Percentiles rank a stretch among this genome's conserved stretches.
Evolutionary conservation across 179 eudicot genomes (phyloP).

Genomic region (Gypsophila paniculata): DNA sequence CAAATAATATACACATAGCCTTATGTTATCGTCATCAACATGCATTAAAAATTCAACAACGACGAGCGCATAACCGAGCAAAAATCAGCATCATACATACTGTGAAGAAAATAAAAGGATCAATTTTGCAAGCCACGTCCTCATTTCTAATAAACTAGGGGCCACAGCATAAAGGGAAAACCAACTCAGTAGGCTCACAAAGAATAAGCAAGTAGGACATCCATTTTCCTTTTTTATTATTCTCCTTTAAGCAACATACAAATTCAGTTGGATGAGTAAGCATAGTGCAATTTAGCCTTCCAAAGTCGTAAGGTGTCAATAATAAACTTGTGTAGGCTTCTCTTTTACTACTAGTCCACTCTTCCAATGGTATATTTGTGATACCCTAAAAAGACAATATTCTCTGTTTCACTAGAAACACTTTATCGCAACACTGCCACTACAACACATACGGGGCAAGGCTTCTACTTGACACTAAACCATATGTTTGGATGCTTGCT

Average conservation of each 20-base stretch:
- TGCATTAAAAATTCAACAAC: neutral
- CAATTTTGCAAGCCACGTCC: neutral
- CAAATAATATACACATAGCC: neutral
- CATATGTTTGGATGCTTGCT: neutral
- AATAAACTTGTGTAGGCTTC: neutral
- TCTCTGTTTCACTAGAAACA: neutral
- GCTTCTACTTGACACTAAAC: neutral
- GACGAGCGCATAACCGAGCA: neutral
- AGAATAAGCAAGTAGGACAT: neutral
- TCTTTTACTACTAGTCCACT: neutral
- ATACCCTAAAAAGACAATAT: neutral
- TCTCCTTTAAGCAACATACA: neutral
- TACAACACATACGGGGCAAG: neutral
- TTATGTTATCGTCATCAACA: neutral
- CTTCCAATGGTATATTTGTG: neutral
- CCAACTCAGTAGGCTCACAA: neutral
- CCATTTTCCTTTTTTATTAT: neutral
- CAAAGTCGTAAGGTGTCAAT: neutral
- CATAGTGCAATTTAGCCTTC: neutral
- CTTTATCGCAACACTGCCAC: neutral
- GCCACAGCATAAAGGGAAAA: neutral
- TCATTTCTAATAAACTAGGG: slow-evolving; percentile 1
- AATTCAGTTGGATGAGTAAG: neutral
- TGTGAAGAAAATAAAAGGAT: neutral
- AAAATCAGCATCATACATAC: neutral